These are phyloP conservation scores for Aspergillus pseudonomiae DNA, from an alignment of 2,329 filamentous ascomycete species.

Conservation along the genomic window DNA sequence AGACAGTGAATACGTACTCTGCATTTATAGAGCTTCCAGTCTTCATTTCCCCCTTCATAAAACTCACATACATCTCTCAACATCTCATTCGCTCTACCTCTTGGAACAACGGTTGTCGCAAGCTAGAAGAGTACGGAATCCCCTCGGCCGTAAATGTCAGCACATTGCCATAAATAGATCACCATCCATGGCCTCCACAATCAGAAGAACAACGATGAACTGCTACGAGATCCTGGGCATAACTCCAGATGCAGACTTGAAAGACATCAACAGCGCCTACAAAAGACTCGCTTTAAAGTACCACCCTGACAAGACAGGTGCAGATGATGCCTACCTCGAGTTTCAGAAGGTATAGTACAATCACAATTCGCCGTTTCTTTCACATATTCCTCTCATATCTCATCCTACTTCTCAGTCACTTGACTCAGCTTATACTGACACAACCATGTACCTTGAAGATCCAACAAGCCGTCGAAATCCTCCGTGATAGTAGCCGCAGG, in stretches of 20 bases:
- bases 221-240: conserved; percentile 35
- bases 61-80: neutral
- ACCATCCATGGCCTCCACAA: conserved; percentile 7
- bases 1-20: neutral
- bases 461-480: conserved; percentile 36
- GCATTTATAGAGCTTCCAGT: neutral
- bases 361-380: neutral
- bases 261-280: conserved; percentile 39
- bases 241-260: conserved; percentile 24
- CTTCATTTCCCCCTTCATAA: neutral
- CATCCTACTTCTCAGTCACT: neutral
- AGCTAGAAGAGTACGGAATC: neutral
- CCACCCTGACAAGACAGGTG: conserved; percentile 38
- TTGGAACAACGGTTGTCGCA: neutral
- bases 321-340: conserved; percentile 12
- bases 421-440: neutral
- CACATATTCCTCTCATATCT: neutral
- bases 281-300: conserved; percentile 37
- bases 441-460: conserved; percentile 26
- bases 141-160: too few species aligned
- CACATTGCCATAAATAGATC: neutral
- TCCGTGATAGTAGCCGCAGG: conserved; percentile 33
- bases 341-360: conserved; percentile 30
- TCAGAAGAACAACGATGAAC: conserved; percentile 21
- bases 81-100: neutral